Evolutionary conservation across 371 early-diverging fungal species (phyloP).

Genomic region (Syncephalis fuscata): DNA sequence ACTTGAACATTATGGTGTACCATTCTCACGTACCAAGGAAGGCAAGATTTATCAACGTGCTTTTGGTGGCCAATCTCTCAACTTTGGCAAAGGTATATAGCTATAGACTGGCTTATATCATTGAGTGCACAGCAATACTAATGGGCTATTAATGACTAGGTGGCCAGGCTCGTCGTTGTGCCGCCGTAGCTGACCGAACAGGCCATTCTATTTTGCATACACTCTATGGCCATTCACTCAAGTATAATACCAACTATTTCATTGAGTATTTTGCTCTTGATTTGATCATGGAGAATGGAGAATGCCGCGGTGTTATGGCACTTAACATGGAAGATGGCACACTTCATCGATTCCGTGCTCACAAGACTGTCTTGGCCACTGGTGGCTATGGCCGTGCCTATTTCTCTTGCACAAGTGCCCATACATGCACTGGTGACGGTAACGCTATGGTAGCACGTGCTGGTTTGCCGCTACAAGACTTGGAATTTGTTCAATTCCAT

Average conservation of each 20-base stretch:
- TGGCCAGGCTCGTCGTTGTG: constrained; percentile 96
- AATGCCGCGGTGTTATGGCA: constrained; percentile 91
- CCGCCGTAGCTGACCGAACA: constrained; percentile 97
- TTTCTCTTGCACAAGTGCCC: constrained; percentile 96
- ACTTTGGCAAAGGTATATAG: constrained; percentile 71
- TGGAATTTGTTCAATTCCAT: constrained; percentile 97
- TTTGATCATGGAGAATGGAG: constrained; percentile 95
- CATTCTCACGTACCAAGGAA: constrained; percentile 92
- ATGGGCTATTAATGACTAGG: constrained; percentile 20
- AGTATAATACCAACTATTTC: constrained; percentile 91
- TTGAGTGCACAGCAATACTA: too few species aligned
- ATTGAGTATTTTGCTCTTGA: constrained; percentile 98
- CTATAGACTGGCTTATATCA: not conserved
- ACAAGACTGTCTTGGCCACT: constrained; percentile 94
- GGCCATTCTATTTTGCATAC: constrained; percentile 96
- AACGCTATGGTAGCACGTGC: constrained; percentile 89
- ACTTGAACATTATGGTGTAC: constrained; percentile 94
- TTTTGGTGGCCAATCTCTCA: constrained; percentile 90
- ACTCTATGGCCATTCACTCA: constrained; percentile 90
- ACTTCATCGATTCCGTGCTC: constrained; percentile 91
- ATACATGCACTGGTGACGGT: constrained; percentile 97
- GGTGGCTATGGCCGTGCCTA: constrained; percentile 98
- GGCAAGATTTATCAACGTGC: constrained; percentile 97
- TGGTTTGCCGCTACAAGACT: constrained; percentile 85
- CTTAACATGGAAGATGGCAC: constrained; percentile 96